Base-by-base conservation (phyloP, 2,329 filamentous ascomycete species). In the Elsinoe perseae region DNA sequence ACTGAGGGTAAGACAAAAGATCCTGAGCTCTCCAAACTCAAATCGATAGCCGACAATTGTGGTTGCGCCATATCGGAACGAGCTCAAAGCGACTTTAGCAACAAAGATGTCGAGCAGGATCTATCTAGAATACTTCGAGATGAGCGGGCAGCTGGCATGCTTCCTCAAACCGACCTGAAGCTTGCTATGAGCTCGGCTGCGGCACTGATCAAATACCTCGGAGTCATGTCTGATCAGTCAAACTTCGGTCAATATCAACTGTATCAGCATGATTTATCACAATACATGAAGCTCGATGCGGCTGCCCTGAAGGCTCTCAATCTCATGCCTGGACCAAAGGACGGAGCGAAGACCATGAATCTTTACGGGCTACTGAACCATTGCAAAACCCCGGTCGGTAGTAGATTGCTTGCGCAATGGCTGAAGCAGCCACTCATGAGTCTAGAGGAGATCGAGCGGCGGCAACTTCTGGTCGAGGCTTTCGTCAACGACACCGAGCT, bases 241-340 rank as follows among this genome's bases (percentile, higher is more conserved):
- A 98, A 98, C 71, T 97, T 96, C 70, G 93, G 95, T 2, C 92
- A 98, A 68, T 98, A 95, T 67, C 89, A 92, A 69, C 80, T 98
- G 14, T 98, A 97, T 67, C 93, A 98, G 71, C 93, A 98, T 70
- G 93, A 98, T 67, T 75, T 98, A 43, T 86, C 91, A 1, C 91
- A 98, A 65, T 98, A 89, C 70, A 98, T 98, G 93, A 98, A 96
- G 72, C 79, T 98, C 3, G 93, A 98, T 71, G 90, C 95, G 0
- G 89, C 93, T 1, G 93, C 93, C 0, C 76, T 98, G 42, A 92
- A 95, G 66, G 93, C 93, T 0, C 79, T 98, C 55, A 98, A 98
- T 65, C 80, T 98, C 34, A 97, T 98, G 91, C 95, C 93, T 4
- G 92, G 93, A 4, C 89, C 89, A 0, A 84, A 90, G 61, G 93